Percentiles rank a stretch among this genome's conserved stretches.
Conservation (phyloP, 176 grass and related monocot species). For the Musa itinerans region DNA sequence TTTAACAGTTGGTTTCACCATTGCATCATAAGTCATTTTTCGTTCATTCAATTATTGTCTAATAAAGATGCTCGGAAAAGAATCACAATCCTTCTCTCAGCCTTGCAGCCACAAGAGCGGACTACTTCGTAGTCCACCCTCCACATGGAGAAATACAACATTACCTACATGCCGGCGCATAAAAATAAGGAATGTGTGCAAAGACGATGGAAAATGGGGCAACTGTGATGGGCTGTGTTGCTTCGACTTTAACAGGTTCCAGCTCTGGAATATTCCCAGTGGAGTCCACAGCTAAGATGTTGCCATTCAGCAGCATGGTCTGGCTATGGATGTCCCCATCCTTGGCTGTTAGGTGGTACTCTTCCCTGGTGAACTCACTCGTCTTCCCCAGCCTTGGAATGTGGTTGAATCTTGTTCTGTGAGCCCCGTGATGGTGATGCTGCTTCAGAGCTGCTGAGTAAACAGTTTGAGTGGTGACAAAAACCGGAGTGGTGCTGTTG, state of each 20-base stretch:
- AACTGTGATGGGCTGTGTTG: constrained; percentile 26
- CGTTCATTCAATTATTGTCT: background rate
- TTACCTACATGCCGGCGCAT: constrained; percentile 41
- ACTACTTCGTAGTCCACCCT: background rate
- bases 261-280: constrained; percentile 41
- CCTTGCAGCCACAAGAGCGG: background rate
- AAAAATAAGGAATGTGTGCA: constrained; percentile 35
- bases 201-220: constrained; percentile 50
- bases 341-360: constrained; percentile 51
- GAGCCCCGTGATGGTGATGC: background rate
- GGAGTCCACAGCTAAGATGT: constrained; percentile 32
- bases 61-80: background rate
- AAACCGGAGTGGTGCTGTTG: constrained; percentile 34
- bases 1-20: no score
- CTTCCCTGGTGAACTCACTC: constrained; percentile 26
- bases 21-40: background rate
- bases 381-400: background rate
- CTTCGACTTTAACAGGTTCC: constrained; percentile 25
- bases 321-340: constrained; percentile 56
- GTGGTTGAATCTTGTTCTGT: constrained; percentile 1
- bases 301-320: constrained; percentile 59
- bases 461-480: constrained; percentile 4
- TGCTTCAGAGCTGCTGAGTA: constrained; percentile 1
- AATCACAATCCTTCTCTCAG: background rate
- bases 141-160: constrained; percentile 1